Conservation (phyloP, 2,329 filamentous ascomycete species). For the Beauveria medogensis region DNA sequence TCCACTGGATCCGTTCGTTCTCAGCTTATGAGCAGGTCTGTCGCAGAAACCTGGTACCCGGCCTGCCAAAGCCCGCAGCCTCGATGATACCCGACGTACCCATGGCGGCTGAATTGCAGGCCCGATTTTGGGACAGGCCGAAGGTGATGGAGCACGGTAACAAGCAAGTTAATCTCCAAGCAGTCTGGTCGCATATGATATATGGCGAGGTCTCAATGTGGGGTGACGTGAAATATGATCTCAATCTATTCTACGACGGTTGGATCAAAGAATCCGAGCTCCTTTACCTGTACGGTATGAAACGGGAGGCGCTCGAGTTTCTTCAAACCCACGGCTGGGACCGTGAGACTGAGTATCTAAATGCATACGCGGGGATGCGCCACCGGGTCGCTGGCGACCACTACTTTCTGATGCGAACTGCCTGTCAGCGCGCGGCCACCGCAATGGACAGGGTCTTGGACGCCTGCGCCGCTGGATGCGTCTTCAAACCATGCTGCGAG, state of each 20-base stretch:
- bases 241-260: background rate
- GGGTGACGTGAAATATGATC: background rate
- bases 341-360: constrained; percentile 13
- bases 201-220: background rate
- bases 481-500: background rate
- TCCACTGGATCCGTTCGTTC: background rate
- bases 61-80: background rate
- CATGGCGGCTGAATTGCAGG: too few relatives aligned
- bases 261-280: constrained; percentile 10
- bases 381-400: background rate
- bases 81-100: too few relatives aligned
- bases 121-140: too few relatives aligned
- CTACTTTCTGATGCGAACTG: constrained; percentile 9
- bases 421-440: constrained; percentile 12
- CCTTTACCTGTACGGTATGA: constrained; percentile 13
- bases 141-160: too few relatives aligned
- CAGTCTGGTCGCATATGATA: too few relatives aligned
- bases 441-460: constrained; percentile 10
- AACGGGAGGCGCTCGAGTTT: background rate
- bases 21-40: background rate
- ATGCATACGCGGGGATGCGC: constrained; percentile 16
- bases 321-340: constrained; percentile 9
- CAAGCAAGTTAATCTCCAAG: too few relatives aligned
- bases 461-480: background rate
- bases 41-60: background rate